Evolutionary conservation across 2,329 filamentous ascomycete species (phyloP), one percentile per base, ranked within the genome.

Genomic region (Fusarium torreyae): DNA sequence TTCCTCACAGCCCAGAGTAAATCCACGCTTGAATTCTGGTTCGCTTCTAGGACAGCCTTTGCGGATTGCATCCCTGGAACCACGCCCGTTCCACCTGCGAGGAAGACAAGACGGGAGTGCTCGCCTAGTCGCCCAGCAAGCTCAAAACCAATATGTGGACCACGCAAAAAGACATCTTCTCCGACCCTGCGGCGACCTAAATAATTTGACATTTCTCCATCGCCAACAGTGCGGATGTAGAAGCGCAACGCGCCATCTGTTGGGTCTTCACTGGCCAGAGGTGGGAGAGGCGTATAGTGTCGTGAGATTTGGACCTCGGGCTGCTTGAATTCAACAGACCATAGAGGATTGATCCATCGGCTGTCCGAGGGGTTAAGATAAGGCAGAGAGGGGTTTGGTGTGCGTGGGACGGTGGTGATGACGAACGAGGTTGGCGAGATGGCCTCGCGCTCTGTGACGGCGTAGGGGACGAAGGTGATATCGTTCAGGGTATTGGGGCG

Each of bases 301-400:
- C 96, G 84, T 43, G 93, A 93, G 72, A 99, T 97, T 80, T 98
- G 94, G 59, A 98, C 82, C 78, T 97, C 91, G 3, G 96, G 96
- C 81, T 98, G 96, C 81, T 97, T 97, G 76, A 97, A 89, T 82
- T 98, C 92, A 34, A 98, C 91, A 67, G 91, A 94, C 92, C 94
- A 97, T 42, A 97, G 85, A 6, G 92, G 91, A 57, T 87, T 69
- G 13, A 69, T 71, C 80, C 81, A 80, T 68, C 59, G 42, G 18
- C 26, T n/a, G 34, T 60, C n/a, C 3, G 26, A 44, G 8, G 66
- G 38, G 13, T 20, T 38, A n/a, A 81, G 50, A 55, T 77, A 77
- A 11, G 73, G 78, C 3, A 66, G 74, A 38, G 60, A 58, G 7
- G 77, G 69, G 50, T 77, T 75, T 1, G 69, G 73, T 2, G 67